These are phyloP conservation scores for Panaeolus cyanescens DNA, from an alignment of 768 basidiomycete genomes.

Conservation along the genomic window DNA sequence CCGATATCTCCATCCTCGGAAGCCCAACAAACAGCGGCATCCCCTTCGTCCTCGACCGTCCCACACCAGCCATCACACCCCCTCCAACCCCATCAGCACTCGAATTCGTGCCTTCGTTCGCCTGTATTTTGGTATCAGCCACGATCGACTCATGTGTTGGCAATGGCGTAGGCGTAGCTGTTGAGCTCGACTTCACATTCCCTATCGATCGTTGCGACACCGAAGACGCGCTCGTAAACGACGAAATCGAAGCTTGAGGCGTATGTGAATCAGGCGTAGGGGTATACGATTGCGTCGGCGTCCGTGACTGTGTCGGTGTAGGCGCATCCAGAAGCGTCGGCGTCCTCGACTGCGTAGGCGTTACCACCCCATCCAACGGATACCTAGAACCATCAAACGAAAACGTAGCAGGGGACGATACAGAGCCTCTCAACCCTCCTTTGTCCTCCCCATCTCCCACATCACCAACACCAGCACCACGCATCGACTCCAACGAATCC, in stretches of 20 bases:
- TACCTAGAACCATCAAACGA: neutral
- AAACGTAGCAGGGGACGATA: neutral
- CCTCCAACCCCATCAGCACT: no score
- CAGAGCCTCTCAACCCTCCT: neutral
- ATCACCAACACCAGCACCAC: no score
- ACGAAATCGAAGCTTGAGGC: neutral
- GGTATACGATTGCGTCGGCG: neutral
- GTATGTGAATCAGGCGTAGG: neutral
- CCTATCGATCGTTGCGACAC: no score
- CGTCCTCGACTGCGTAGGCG: neutral
- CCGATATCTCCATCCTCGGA: neutral
- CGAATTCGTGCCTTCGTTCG: no score
- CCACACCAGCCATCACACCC: neutral
- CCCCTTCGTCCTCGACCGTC: neutral
- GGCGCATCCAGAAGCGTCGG: no score
- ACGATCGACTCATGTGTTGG: no score
- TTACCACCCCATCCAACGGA: neutral
- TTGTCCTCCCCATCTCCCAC: neutral
- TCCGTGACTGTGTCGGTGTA: no score
- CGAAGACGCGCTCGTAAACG: no score
- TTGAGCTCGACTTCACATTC: no score
- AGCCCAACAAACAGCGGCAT: neutral
- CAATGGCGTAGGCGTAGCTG: neutral
- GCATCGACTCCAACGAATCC: neutral
- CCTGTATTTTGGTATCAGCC: no score